Conservation (phyloP, 106 monocot species). For the Ottelia alismoides region DNA sequence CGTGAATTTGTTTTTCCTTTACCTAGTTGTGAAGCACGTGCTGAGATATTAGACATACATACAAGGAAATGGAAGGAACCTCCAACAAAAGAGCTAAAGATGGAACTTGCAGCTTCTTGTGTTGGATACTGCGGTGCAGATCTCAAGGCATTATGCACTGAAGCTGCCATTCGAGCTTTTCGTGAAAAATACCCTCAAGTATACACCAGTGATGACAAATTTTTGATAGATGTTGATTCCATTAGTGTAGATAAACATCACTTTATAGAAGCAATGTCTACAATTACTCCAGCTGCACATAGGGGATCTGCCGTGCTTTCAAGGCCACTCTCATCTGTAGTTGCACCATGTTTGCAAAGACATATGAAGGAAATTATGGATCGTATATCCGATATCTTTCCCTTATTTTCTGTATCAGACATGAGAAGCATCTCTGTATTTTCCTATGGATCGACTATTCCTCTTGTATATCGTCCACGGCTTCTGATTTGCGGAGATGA, state of each 20-base stretch:
- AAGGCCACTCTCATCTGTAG: slow-evolving; percentile 77
- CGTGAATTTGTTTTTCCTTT: slow-evolving; percentile 90
- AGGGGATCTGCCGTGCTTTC: slow-evolving; percentile 83
- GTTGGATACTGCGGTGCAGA: slow-evolving; percentile 99
- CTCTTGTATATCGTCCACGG: slow-evolving; percentile 90
- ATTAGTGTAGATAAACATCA: slow-evolving; percentile 84
- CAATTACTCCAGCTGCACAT: slow-evolving; percentile 95
- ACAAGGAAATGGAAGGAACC: slow-evolving; percentile 97
- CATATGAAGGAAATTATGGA: slow-evolving; percentile 72
- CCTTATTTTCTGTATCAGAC: slow-evolving; percentile 49
- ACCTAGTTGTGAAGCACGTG: slow-evolving; percentile 83
- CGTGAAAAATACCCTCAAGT: slow-evolving; percentile 99
- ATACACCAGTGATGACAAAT: slow-evolving; percentile 95
- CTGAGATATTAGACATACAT: slow-evolving; percentile 91
- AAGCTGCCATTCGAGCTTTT: slow-evolving; percentile 95
- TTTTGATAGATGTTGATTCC: slow-evolving; percentile 93
- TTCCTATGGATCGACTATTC: slow-evolving; percentile 66
- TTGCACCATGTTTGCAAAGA: slow-evolving; percentile 61
- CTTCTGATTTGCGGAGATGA: slow-evolving; percentile 90
- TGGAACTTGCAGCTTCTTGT: slow-evolving; percentile 94
- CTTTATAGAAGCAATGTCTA: slow-evolving; percentile 94
- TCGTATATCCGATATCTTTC: slow-evolving; percentile 62
- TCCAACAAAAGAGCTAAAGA: slow-evolving; percentile 66
- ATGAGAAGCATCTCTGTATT: slow-evolving; percentile 39
- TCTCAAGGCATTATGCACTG: slow-evolving; percentile 91